Conservation (phyloP, 495 filamentous ascomycete species). For the Trichoderma virens region DNA sequence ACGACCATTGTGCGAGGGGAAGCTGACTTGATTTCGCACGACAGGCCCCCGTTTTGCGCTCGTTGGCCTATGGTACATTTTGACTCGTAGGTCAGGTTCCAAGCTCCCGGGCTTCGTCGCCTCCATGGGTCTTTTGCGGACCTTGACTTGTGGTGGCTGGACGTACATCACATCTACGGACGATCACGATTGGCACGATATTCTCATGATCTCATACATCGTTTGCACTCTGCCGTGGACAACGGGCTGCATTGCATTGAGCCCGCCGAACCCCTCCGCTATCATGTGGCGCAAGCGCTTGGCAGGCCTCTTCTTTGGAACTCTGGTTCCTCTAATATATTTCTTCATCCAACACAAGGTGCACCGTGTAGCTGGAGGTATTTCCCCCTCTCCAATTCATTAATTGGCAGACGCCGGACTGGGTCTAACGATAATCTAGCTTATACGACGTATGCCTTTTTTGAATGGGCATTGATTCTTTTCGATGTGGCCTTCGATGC, state of each 20-base stretch:
- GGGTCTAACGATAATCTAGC: slow-evolving; percentile 41
- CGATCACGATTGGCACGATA: slow-evolving; percentile 97
- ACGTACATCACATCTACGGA: slow-evolving; percentile 98
- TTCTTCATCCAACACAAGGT: slow-evolving; percentile 99
- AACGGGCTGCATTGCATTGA: slow-evolving; percentile 77
- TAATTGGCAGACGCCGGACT: neutral
- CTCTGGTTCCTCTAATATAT: slow-evolving; percentile 83
- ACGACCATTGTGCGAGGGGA: neutral
- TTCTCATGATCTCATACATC: slow-evolving; percentile 98
- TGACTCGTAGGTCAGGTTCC: slow-evolving; percentile 69
- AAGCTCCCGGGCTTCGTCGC: slow-evolving; percentile 76
- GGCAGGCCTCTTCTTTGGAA: slow-evolving; percentile 80
- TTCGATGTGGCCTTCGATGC: slow-evolving; percentile 97
- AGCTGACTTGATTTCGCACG: neutral
- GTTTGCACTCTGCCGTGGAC: slow-evolving; percentile 96
- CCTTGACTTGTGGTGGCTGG: slow-evolving; percentile 94
- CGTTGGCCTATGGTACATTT: slow-evolving; percentile 85
- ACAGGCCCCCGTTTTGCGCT: slow-evolving; percentile 83
- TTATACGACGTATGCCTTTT: slow-evolving; percentile 97
- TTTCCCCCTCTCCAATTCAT: neutral
- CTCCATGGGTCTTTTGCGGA: slow-evolving; percentile 74
- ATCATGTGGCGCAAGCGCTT: slow-evolving; percentile 86
- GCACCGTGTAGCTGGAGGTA: slow-evolving; percentile 89
- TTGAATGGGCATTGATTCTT: slow-evolving; percentile 92
- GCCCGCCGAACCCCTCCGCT: slow-evolving; percentile 75